Evolutionary conservation across 1,139 yeast species (phyloP), one percentile per base, ranked within the genome.

Genomic region (Kodamaea sp.): DNA sequence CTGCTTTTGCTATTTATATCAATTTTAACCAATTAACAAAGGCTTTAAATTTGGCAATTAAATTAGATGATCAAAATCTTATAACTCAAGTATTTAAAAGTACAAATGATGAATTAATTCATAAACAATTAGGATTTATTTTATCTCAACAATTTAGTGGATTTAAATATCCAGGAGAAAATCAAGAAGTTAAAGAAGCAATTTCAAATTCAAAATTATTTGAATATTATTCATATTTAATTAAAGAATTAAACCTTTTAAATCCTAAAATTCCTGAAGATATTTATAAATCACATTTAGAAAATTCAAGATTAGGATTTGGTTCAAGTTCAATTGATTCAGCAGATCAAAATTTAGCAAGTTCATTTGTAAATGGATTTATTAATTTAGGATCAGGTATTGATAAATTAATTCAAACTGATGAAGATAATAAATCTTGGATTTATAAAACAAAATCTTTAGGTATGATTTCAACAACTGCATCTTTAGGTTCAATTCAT

Each of bases 201-300:
- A 79, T 90, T 48, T 83, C 95, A 38, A 94, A 92, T 66, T 75
- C 80, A 31, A 79, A 82, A 49, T 69, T 89, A 41, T 81, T 87
- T 34, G 94, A 86, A 55, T 85, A 86, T 63, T 94, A 79, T 67
- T 70, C 75, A 39, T 88, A 88, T 60, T 72, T 92, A 42, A 85
- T 81, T 23, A 84, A 85, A 56, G 98, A 92, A 62, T 78, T 92
- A 58, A 92, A 92, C 57, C 71, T 92, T 53, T 71, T 85, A 51
- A 92, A 85, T 39, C 95, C 97, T 39, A 87, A 87, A 62, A 85
- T 85, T 11, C 98, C 98, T 8, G 97, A 90, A 65, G 98, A 94
- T 63, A 79, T 92, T 44, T 90, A 89, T 67, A 90, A 90, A 62
- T 81, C 90, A 26, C 96, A 92, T 59, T 72, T 90, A 53, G 97